These are phyloP conservation scores for Cornus florida DNA, from an alignment of 148 eudicot genomes.

Conservation along the genomic window DNA sequence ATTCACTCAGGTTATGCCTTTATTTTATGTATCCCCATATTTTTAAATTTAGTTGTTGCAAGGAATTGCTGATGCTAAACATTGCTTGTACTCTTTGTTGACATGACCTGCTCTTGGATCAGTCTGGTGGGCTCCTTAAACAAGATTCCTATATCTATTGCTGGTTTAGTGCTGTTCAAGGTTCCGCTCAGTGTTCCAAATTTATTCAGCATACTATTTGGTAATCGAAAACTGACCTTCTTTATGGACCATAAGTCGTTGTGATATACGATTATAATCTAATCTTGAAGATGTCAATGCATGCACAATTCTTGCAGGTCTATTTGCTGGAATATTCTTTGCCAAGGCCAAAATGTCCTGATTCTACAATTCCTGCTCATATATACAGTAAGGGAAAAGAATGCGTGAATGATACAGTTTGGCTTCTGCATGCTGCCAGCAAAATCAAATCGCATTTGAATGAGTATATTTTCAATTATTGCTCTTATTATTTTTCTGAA, in stretches of 20 bases:
- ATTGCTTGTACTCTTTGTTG: not conserved
- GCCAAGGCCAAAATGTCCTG: conserved; percentile 83
- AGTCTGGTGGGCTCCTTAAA: conserved; percentile 81
- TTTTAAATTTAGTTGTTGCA: not conserved
- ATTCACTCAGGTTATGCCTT: not conserved
- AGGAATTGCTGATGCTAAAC: not conserved
- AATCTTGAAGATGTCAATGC: conserved; percentile 1
- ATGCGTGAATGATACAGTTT: not conserved
- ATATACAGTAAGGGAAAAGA: not conserved
- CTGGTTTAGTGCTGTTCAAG: conserved; percentile 66
- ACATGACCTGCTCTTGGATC: conserved; percentile 13
- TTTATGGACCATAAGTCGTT: not conserved
- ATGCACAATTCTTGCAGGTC: conserved; percentile 38
- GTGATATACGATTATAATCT: not conserved
- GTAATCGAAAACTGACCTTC: conserved; percentile 31
- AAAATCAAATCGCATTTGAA: not conserved
- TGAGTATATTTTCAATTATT: not conserved
- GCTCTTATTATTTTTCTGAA: not conserved
- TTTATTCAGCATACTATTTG: conserved; percentile 76
- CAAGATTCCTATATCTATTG: conserved; percentile 77
- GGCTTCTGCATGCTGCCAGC: not conserved
- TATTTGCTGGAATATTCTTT: conserved; percentile 81
- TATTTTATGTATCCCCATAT: not conserved
- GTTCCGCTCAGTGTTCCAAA: conserved; percentile 69
- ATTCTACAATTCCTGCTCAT: conserved; percentile 1